Percentiles rank a stretch among this genome's conserved stretches.
Conservation (phyloP, 371 early-diverging fungal species). For the Parasitella parasitica region DNA sequence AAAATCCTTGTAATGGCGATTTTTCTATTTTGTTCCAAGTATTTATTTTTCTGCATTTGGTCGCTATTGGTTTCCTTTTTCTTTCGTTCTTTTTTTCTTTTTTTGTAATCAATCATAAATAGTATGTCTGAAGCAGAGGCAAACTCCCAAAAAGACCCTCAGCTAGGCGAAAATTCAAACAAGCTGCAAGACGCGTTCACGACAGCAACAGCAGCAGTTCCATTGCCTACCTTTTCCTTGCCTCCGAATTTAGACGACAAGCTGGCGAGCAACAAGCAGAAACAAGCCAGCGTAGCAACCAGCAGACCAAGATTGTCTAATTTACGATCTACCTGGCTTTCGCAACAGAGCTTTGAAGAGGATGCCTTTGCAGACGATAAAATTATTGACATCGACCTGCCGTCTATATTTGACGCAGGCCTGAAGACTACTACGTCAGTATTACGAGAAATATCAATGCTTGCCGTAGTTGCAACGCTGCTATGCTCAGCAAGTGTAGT, state of each 20-base stretch:
- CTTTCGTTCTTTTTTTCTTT: neutral
- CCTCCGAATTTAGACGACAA: slow-evolving; percentile 9
- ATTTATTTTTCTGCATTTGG: neutral
- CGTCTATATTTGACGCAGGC: neutral
- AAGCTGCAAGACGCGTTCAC: slow-evolving; percentile 5
- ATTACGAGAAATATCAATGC: neutral
- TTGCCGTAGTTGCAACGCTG: neutral
- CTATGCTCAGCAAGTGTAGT: neutral
- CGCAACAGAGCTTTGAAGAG: slow-evolving; percentile 11
- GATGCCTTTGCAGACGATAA: slow-evolving; percentile 6
- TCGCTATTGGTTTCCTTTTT: neutral
- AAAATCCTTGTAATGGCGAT: no score
- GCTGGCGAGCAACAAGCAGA: neutral
- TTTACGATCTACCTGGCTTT: slow-evolving; percentile 31
- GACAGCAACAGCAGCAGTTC: neutral
- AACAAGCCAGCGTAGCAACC: neutral
- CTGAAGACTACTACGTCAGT: no score
- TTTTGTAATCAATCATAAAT: no score
- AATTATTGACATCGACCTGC: slow-evolving; percentile 8
- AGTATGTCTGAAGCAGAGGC: slow-evolving; percentile 2
- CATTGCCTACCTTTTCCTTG: slow-evolving; percentile 8
- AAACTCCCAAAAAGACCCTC: neutral
- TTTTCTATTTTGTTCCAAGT: neutral
- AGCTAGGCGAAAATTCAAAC: neutral
- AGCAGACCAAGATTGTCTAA: slow-evolving; percentile 28